Percentiles rank a stretch among this genome's conserved stretches.
Conservation (phyloP, 2,329 filamentous ascomycete species). For the Sporothrix pallida region DNA sequence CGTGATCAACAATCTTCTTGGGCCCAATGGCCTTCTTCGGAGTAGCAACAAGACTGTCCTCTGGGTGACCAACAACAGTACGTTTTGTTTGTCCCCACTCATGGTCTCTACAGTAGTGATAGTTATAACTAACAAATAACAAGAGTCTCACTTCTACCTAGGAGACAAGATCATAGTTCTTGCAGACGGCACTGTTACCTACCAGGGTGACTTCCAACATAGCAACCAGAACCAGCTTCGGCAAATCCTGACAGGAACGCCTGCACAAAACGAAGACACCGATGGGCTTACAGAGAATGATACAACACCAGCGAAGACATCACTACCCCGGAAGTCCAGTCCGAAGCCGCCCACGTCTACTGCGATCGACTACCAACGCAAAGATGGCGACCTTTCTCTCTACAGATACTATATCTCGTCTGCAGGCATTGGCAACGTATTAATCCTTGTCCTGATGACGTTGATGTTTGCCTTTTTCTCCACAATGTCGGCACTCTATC, state of each 20-base stretch:
- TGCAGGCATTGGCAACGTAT: conserved; percentile 41
- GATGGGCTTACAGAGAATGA: neutral
- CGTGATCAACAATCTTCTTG: conserved; percentile 45
- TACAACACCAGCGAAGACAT: neutral
- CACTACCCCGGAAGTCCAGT: neutral
- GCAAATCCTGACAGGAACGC: neutral
- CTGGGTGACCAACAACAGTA: conserved; percentile 45
- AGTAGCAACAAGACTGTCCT: conserved; percentile 44
- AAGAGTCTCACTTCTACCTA: conserved; percentile 44
- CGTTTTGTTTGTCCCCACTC: neutral
- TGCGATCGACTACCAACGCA: conserved; percentile 39
- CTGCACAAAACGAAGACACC: no score
- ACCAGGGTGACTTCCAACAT: conserved; percentile 41
- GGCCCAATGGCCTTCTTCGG: conserved; percentile 42
- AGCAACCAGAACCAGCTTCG: neutral
- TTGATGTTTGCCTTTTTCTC: conserved; percentile 45
- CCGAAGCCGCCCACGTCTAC: neutral
- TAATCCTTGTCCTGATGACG: conserved; percentile 41
- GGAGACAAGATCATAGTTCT: conserved; percentile 53
- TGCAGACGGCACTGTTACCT: conserved; percentile 44
- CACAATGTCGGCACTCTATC: conserved; percentile 49
- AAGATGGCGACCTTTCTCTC: conserved; percentile 46
- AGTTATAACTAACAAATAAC: neutral
- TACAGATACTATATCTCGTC: conserved; percentile 48
- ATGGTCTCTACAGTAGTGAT: no score